Percentiles rank a stretch among this genome's conserved stretches.
Conservation (phyloP, 805 yeast species). For the Metschnikowia lunata region DNA sequence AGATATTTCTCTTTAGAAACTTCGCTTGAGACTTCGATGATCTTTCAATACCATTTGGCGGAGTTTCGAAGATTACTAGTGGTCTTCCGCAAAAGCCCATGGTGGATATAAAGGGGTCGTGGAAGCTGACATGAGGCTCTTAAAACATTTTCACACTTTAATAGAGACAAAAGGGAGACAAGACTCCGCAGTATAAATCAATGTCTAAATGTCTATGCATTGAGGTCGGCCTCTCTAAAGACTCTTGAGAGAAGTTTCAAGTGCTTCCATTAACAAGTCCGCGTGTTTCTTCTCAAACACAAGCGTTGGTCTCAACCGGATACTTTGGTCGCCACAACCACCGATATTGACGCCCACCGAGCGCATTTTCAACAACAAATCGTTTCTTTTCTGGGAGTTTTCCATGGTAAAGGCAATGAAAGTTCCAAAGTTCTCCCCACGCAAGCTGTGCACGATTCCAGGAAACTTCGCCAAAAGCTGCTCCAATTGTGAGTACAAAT, state of each 20-base stretch:
- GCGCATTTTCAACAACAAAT: slow-evolving; percentile 43
- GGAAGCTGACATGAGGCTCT: too few species aligned
- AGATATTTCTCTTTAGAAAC: too few species aligned
- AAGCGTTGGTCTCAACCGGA: slow-evolving; percentile 63
- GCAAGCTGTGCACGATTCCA: slow-evolving; percentile 41
- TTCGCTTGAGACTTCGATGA: too few species aligned
- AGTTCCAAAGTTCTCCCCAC: slow-evolving; percentile 62
- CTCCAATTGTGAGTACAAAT: slow-evolving; percentile 44
- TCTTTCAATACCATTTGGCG: too few species aligned
- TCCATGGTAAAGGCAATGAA: slow-evolving; percentile 63
- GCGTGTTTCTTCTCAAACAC: slow-evolving; percentile 60
- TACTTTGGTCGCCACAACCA: slow-evolving; percentile 57
- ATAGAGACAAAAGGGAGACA: too few species aligned
- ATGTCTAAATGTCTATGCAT: too few species aligned
- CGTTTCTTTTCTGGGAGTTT: slow-evolving; percentile 41
- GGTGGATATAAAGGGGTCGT: too few species aligned
- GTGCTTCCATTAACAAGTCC: slow-evolving; percentile 47
- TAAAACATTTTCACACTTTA: too few species aligned
- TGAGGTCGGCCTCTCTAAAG: too few species aligned
- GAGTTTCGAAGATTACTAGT: too few species aligned
- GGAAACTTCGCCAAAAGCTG: slow-evolving; percentile 39
- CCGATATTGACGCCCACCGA: slow-evolving; percentile 60
- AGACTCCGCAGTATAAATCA: too few species aligned
- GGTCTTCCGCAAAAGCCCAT: too few species aligned
- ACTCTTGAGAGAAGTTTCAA: slow-evolving; percentile 22